Conservation (phyloP, 306 rosid species). For the Vigna reflexopilosa region DNA sequence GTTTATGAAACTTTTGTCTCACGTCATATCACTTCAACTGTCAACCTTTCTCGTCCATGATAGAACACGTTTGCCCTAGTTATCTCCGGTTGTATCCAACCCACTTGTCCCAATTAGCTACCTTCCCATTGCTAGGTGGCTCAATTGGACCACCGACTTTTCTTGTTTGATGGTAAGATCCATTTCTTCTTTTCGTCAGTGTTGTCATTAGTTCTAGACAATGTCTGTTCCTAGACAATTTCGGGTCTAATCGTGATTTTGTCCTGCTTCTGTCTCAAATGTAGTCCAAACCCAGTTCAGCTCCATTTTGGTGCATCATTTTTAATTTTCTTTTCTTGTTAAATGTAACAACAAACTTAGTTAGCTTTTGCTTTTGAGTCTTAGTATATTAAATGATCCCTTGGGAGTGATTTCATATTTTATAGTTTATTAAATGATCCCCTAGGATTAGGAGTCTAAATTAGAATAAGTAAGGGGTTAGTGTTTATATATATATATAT, state of each 20-base stretch:
- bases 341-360: not conserved
- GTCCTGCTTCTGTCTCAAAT: not conserved
- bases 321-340: not conserved
- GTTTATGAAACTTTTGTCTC: not conserved
- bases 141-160: not conserved
- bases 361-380: not conserved
- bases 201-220: not conserved
- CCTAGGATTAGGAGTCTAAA: constrained; percentile 4
- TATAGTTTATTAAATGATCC: not conserved
- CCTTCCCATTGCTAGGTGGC: not conserved
- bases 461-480: not conserved
- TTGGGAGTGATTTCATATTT: constrained; percentile 6
- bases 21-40: not conserved
- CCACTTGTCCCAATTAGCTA: not conserved
- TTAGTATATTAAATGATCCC: not conserved
- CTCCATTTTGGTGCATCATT: not conserved
- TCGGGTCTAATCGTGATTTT: not conserved
- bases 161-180: not conserved
- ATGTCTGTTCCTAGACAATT: not conserved
- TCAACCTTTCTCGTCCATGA: not conserved
- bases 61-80: not conserved
- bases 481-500: not conserved
- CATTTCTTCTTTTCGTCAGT: not conserved
- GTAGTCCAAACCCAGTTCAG: not conserved
- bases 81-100: not conserved